phyloP scores from a whole-genome alignment of 2,329 filamentous ascomycete species.

The Botryosphaeria dothidea region DNA sequence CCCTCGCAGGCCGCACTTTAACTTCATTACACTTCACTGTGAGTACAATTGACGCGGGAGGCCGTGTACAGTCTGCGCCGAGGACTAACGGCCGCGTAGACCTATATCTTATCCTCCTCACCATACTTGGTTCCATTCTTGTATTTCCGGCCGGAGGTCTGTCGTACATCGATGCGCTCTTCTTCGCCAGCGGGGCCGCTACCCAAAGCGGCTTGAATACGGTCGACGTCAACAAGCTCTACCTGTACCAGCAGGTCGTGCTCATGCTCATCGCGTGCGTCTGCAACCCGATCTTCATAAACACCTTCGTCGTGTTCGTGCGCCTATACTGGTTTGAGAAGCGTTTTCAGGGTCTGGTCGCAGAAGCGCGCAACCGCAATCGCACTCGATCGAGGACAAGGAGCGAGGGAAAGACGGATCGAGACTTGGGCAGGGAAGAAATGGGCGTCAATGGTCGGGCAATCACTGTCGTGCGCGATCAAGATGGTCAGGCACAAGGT shows the following conservation, averaged over 20 bases:
- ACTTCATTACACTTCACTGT: slow-evolving; percentile 83
- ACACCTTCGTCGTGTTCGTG: slow-evolving; percentile 79
- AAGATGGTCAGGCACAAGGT: slow-evolving; percentile 52
- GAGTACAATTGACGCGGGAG: slow-evolving; percentile 27
- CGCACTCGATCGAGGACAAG: slow-evolving; percentile 60
- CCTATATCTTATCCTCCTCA: slow-evolving; percentile 74
- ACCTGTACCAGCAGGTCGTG: slow-evolving; percentile 55
- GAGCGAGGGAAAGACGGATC: slow-evolving; percentile 49
- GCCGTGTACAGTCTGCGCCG: neutral
- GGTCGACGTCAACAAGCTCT: slow-evolving; percentile 52
- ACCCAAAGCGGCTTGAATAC: slow-evolving; percentile 95
- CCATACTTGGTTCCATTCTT: slow-evolving; percentile 74
- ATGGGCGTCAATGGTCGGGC: slow-evolving; percentile 64
- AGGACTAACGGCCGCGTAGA: slow-evolving; percentile 51
- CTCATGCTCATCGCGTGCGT: slow-evolving; percentile 38
- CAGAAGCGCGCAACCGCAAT: slow-evolving; percentile 69
- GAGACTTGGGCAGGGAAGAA: slow-evolving; percentile 51
- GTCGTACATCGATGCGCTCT: slow-evolving; percentile 81
- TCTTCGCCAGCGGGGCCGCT: slow-evolving; percentile 81
- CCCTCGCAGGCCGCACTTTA: slow-evolving; percentile 62
- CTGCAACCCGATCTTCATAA: slow-evolving; percentile 45
- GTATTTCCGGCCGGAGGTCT: slow-evolving; percentile 68
- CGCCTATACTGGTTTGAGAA: slow-evolving; percentile 98
- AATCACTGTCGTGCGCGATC: slow-evolving; percentile 66
- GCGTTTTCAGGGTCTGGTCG: slow-evolving; percentile 81